These are phyloP conservation scores for Trifolium dubium DNA, from an alignment of 306 rosid species.

Conservation along the genomic window DNA sequence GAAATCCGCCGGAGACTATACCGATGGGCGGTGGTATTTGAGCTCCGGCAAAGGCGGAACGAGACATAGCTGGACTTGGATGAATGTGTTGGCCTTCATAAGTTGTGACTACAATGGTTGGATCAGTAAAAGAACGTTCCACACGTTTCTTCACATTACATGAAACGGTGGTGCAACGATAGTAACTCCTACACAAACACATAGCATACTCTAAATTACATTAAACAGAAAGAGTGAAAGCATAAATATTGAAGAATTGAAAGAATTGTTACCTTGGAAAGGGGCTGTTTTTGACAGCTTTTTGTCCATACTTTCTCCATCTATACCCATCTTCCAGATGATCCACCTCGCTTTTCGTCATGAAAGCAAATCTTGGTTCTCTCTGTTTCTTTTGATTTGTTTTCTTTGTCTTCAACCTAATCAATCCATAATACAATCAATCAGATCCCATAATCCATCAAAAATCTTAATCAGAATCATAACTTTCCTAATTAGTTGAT, in stretches of 20 bases:
- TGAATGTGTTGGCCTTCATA: constrained; percentile 95
- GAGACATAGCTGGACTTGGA: constrained; percentile 72
- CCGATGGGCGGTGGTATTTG: constrained; percentile 22
- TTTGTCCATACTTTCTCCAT: constrained; percentile 99
- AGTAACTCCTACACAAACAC: constrained; percentile 70
- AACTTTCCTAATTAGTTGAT: background rate
- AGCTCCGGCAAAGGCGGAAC: constrained; percentile 48
- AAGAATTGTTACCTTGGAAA: constrained; percentile 64
- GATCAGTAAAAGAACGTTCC: constrained; percentile 80
- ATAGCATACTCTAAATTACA: background rate
- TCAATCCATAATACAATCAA: constrained; percentile 24
- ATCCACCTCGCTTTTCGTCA: constrained; percentile 98
- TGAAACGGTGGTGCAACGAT: constrained; percentile 87
- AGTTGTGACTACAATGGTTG: constrained; percentile 81
- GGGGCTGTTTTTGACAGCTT: constrained; percentile 95
- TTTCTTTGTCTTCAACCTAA: constrained; percentile 79
- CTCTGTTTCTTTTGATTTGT: constrained; percentile 76
- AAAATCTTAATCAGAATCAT: constrained; percentile 17
- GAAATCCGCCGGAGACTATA: constrained; percentile 5
- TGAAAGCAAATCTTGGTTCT: constrained; percentile 89
- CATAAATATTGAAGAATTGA: background rate
- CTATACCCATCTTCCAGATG: constrained; percentile 98
- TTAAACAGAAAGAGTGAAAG: background rate
- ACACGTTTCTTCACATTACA: constrained; percentile 95
- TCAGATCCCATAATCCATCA: constrained; percentile 43